These are phyloP conservation scores for Phytophthora litchii DNA, from an alignment of 352 stramenopile genomes.

Conservation along the genomic window DNA sequence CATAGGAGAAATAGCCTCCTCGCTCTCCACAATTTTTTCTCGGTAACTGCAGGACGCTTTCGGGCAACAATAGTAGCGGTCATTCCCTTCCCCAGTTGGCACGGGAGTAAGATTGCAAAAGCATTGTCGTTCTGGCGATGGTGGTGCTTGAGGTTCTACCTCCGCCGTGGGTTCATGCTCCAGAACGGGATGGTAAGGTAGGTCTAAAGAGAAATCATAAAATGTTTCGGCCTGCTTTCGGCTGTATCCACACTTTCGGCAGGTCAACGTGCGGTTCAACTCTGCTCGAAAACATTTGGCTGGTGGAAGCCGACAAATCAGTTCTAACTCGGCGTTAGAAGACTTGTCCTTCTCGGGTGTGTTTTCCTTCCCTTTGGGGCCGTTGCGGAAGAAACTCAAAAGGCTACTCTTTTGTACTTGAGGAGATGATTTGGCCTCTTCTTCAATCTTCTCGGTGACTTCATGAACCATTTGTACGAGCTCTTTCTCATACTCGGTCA, in stretches of 20 bases:
- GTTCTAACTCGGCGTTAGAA: slow-evolving; percentile 34
- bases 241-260: slow-evolving; percentile 76
- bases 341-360: slow-evolving; percentile 22
- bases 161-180: slow-evolving; percentile 35
- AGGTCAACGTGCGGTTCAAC: slow-evolving; percentile 80
- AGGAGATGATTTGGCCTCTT: slow-evolving; percentile 27
- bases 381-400: slow-evolving; percentile 67
- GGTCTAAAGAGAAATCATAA: slow-evolving; percentile 87
- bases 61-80: slow-evolving; percentile 59
- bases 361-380: slow-evolving; percentile 13
- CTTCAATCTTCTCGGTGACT: slow-evolving; percentile 39
- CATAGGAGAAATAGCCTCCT: slow-evolving; percentile 13
- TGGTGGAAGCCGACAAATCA: slow-evolving; percentile 63
- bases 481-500: slow-evolving; percentile 88
- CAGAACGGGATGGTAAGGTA: slow-evolving; percentile 50
- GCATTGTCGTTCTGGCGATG: slow-evolving; percentile 47
- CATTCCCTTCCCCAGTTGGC: slow-evolving; percentile 36
- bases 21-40: slow-evolving; percentile 40
- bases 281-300: slow-evolving; percentile 83
- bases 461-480: slow-evolving; percentile 55
- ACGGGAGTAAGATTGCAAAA: slow-evolving; percentile 61
- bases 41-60: slow-evolving; percentile 70
- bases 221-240: slow-evolving; percentile 82
- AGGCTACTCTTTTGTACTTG: slow-evolving; percentile 50
- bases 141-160: slow-evolving; percentile 40